These are phyloP conservation scores for Metarhizium robertsii DNA, from an alignment of 2,329 filamentous ascomycete genomes.

Conservation along the genomic window DNA sequence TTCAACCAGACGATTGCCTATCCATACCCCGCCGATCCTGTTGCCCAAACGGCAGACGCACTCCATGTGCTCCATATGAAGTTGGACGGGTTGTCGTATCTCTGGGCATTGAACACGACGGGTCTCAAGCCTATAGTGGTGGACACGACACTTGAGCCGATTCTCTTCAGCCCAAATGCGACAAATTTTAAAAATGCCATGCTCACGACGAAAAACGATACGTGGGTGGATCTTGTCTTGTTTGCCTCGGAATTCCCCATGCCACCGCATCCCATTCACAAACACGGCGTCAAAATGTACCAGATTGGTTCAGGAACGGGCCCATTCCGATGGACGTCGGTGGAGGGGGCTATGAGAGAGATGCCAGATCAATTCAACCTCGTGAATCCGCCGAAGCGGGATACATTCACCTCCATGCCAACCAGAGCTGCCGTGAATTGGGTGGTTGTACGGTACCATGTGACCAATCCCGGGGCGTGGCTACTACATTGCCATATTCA, in stretches of 20 bases:
- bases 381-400: constrained; percentile 41
- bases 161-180: constrained; percentile 30
- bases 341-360: constrained; percentile 40
- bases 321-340: constrained; percentile 39
- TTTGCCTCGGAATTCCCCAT: constrained; percentile 28
- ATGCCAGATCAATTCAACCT: constrained; percentile 47
- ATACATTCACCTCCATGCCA: constrained; percentile 23
- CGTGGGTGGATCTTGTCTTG: constrained; percentile 50
- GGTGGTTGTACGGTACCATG: constrained; percentile 44
- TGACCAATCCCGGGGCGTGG: constrained; percentile 43
- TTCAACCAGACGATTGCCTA: constrained; percentile 33
- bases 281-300: constrained; percentile 53
- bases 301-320: constrained; percentile 43
- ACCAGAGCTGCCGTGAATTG: constrained; percentile 19
- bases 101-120: constrained; percentile 43
- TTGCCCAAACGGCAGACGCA: constrained; percentile 32
- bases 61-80: constrained; percentile 35
- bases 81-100: constrained; percentile 33
- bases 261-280: constrained; percentile 51
- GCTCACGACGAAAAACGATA: constrained; percentile 33
- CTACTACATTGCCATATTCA: constrained; percentile 48
- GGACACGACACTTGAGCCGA: constrained; percentile 18
- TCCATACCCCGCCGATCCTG: constrained; percentile 37
- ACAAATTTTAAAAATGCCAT: constrained; percentile 32
- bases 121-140: constrained; percentile 29